Conservation (phyloP, 2,329 filamentous ascomycete genomes). For the Trichoderma atroviride region DNA sequence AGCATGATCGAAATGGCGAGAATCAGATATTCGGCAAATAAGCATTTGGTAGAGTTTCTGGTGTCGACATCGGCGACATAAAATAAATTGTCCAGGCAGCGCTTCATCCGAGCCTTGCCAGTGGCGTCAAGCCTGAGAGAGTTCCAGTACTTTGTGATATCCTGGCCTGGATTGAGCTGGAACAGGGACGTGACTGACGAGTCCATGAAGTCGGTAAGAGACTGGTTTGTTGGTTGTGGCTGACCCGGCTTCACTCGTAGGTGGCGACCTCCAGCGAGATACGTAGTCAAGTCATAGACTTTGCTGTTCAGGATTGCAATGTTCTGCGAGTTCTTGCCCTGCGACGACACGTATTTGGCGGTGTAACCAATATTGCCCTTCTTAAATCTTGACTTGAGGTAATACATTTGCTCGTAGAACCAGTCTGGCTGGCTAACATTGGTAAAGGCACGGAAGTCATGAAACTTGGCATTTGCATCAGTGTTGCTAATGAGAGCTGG, state of each 20-base stretch:
- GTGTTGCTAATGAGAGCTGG: conserved; percentile 64
- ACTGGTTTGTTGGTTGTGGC: conserved; percentile 47
- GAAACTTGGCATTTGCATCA: conserved; percentile 78
- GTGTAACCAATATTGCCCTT: conserved; percentile 89
- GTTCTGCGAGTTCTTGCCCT: conserved; percentile 63
- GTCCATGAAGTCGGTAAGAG: conserved; percentile 80
- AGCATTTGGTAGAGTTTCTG: conserved; percentile 79
- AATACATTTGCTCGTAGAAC: conserved; percentile 86
- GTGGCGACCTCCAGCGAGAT: conserved; percentile 73
- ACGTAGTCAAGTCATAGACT: conserved; percentile 89
- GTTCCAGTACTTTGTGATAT: conserved; percentile 84
- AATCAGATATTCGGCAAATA: conserved; percentile 87
- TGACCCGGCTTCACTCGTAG: conserved; percentile 60
- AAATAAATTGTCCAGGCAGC: conserved; percentile 91
- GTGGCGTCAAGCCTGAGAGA: conserved; percentile 61
- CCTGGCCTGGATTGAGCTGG: conserved; percentile 71
- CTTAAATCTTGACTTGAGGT: conserved; percentile 75
- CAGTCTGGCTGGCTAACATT: conserved; percentile 85
- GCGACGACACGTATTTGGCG: conserved; percentile 70
- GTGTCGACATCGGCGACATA: conserved; percentile 92
- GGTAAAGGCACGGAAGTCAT: conserved; percentile 86
- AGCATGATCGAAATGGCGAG: conserved; percentile 82
- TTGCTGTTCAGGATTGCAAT: conserved; percentile 78
- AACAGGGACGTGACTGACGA: conserved; percentile 74
- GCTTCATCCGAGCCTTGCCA: conserved; percentile 68